Conservation (phyloP, 148 eudicot genomes). For the Rhododendron molle region DNA sequence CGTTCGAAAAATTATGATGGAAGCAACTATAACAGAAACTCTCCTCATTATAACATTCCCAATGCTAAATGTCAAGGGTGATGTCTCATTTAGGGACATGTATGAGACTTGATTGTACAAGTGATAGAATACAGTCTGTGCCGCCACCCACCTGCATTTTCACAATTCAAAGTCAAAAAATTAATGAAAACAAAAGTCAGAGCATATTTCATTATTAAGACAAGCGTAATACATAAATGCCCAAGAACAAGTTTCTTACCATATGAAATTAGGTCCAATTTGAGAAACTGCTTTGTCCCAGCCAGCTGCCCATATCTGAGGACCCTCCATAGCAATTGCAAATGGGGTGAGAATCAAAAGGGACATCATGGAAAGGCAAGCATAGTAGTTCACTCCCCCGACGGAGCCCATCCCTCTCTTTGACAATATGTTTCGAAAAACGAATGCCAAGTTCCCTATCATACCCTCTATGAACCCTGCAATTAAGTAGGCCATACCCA, state of each 20-base stretch:
- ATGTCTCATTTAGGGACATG: conserved; percentile 47
- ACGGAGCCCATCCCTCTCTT: conserved; percentile 49
- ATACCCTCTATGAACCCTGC: conserved; percentile 52
- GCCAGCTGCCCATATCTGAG: conserved; percentile 46
- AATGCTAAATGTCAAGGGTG: conserved; percentile 53
- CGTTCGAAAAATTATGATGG: conserved; percentile 42
- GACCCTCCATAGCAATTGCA: conserved; percentile 54
- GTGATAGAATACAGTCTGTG: conserved; percentile 53
- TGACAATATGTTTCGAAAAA: conserved; percentile 42
- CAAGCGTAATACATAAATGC: no score
- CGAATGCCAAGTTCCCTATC: conserved; percentile 47
- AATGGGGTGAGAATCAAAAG: conserved; percentile 51
- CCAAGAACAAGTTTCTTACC: conserved; percentile 9
- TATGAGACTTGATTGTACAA: conserved; percentile 54
- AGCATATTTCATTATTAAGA: neutral
- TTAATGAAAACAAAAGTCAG: neutral
- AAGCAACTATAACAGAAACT: conserved; percentile 39
- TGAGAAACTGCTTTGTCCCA: conserved; percentile 40
- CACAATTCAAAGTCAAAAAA: neutral
- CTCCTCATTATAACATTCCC: conserved; percentile 47
- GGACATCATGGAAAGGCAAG: conserved; percentile 44
- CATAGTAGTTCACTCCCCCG: conserved; percentile 48
- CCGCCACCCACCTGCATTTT: conserved; percentile 37
- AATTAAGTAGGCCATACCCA: neutral
- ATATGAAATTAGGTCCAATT: conserved; percentile 45